Conservation (phyloP, 2,329 filamentous ascomycete genomes). For the Nemania sp. region DNA sequence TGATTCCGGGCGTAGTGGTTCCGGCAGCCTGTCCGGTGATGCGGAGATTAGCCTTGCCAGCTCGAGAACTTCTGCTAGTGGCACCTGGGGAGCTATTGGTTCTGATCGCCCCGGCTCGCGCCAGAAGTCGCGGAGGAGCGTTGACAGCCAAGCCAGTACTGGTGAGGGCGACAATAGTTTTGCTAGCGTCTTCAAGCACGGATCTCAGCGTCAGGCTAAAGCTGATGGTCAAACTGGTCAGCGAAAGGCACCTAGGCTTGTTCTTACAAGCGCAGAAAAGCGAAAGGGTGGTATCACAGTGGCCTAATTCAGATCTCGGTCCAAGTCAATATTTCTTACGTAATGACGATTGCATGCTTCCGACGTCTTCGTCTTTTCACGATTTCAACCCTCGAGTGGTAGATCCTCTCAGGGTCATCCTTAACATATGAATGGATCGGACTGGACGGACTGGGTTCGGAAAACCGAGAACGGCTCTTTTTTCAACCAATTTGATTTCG, state of each 20-base stretch:
- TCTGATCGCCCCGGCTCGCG: conserved; percentile 82
- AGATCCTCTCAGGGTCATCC: conserved; percentile 46
- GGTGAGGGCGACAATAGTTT: conserved; percentile 70
- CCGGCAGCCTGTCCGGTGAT: conserved; percentile 83
- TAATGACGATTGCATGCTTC: conserved; percentile 50
- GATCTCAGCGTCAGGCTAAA: conserved; percentile 64
- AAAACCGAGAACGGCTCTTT: conserved; percentile 46
- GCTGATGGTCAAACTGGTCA: conserved; percentile 69
- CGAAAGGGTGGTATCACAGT: conserved; percentile 71
- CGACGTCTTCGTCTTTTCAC: conserved; percentile 48
- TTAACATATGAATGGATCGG: conserved; percentile 46
- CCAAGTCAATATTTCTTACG: conserved; percentile 41
- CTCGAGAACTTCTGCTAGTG: conserved; percentile 81
- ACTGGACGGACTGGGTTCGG: conserved; percentile 42
- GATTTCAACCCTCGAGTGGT: conserved; percentile 46
- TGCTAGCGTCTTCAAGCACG: conserved; percentile 74
- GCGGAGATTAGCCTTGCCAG: conserved; percentile 75
- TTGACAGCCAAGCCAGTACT: conserved; percentile 74
- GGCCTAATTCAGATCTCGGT: conserved; percentile 41
- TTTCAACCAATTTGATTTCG: conserved; percentile 47
- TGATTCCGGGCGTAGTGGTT: conserved; percentile 77
- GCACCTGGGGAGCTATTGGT: conserved; percentile 81
- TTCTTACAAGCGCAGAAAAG: conserved; percentile 91
- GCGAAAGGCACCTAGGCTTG: conserved; percentile 86
- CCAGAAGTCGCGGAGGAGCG: conserved; percentile 72